A percentile compares a stretch with the other conserved stretches of the same genome.
phyloP scores from a whole-genome alignment of 371 early-diverging fungal genomes.

The Batkoa obscura region DNA sequence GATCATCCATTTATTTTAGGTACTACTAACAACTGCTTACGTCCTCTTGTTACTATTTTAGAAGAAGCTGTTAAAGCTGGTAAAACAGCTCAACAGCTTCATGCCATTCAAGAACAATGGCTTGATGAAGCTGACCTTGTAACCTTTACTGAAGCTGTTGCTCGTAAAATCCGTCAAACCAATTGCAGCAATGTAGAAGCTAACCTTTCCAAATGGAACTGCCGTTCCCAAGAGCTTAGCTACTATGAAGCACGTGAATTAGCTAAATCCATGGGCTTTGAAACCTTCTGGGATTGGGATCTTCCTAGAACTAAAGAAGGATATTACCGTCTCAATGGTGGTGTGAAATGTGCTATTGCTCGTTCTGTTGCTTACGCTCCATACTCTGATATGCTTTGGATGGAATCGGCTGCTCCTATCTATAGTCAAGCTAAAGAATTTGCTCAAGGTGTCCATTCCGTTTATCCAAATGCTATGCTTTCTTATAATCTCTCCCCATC shows the following conservation, averaged over 20 bases:
- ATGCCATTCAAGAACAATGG: slow-evolving; percentile 82
- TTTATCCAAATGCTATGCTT: slow-evolving; percentile 32
- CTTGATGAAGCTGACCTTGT: slow-evolving; percentile 58
- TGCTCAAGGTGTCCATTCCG: slow-evolving; percentile 54
- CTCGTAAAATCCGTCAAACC: slow-evolving; percentile 42
- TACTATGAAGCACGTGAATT: slow-evolving; percentile 63
- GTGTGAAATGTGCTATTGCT: slow-evolving; percentile 74
- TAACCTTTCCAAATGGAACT: slow-evolving; percentile 8
- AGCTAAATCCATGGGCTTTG: slow-evolving; percentile 60
- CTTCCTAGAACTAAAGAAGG: slow-evolving; percentile 85
- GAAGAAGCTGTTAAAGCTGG: slow-evolving; percentile 58
- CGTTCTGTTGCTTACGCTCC: slow-evolving; percentile 80
- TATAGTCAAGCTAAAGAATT: slow-evolving; percentile 83
- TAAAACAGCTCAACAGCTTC: slow-evolving; percentile 49
- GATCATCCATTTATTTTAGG: slow-evolving; percentile 95
- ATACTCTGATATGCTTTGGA: slow-evolving; percentile 93
- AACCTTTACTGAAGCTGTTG: slow-evolving; percentile 68
- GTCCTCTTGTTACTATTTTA: slow-evolving; percentile 58
- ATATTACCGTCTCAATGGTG: slow-evolving; percentile 88
- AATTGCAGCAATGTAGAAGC: slow-evolving; percentile 20
- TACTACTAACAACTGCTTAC: slow-evolving; percentile 54
- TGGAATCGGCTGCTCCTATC: slow-evolving; percentile 94
- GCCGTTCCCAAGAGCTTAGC: slow-evolving; percentile 38
- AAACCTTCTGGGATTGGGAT: slow-evolving; percentile 87
- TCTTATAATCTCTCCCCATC: slow-evolving; percentile 95